phyloP scores from a whole-genome alignment of 306 rosid genomes.

The Styphnolobium japonicum region DNA sequence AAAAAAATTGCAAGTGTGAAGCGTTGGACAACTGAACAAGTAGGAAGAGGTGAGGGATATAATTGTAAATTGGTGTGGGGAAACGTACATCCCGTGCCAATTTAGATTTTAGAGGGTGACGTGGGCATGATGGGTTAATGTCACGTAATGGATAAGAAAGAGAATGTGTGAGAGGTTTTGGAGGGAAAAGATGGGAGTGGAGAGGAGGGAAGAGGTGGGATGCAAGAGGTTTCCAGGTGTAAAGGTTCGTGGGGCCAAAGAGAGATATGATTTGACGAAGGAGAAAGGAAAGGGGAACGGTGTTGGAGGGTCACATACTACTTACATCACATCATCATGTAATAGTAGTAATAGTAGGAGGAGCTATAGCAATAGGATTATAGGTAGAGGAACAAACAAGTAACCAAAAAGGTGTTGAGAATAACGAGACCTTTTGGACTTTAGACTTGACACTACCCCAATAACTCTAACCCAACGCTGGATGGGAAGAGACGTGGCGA shows the following conservation, averaged over 20 bases:
- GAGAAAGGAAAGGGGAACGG: not conserved
- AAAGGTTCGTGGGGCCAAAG: slow-evolving; percentile 23
- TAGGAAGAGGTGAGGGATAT: too few relatives aligned
- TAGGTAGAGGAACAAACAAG: slow-evolving; percentile 15
- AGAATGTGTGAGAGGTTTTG: slow-evolving; percentile 26
- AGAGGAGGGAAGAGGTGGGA: slow-evolving; percentile 32
- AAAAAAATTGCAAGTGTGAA: not conserved
- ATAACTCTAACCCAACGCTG: not conserved
- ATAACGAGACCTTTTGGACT: slow-evolving; percentile 2
- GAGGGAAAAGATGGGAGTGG: slow-evolving; percentile 46
- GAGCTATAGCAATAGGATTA: not conserved
- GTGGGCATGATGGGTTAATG: slow-evolving; percentile 28
- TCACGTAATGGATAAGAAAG: slow-evolving; percentile 30
- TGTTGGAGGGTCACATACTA: not conserved
- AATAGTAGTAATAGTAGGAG: not conserved
- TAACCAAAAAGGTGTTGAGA: slow-evolving; percentile 15
- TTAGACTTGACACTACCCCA: not conserved
- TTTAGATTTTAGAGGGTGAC: not conserved
- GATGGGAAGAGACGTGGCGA: not conserved
- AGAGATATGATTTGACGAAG: slow-evolving; percentile 56
- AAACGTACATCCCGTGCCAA: not conserved
- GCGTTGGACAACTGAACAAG: too few relatives aligned
- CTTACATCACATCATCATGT: slow-evolving; percentile 28
- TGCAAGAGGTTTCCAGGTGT: not conserved
- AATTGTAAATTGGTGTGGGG: not conserved